phyloP scores from a whole-genome alignment of 352 stramenopile species.

The Elongisporangium senticosum region DNA sequence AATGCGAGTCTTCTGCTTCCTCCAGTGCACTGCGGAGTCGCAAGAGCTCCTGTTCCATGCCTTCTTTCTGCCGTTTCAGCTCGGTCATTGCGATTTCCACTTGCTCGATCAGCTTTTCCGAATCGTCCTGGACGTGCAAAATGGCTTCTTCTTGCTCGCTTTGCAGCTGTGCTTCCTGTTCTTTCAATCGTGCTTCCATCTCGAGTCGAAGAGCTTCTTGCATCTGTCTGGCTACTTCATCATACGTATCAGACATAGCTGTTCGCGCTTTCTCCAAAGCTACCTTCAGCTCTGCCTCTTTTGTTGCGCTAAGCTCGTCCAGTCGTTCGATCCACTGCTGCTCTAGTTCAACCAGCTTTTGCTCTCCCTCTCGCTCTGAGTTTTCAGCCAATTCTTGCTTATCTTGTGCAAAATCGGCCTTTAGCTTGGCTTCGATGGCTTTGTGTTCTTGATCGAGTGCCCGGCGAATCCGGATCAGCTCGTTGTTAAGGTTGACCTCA shows the following conservation, averaged over 20 bases:
- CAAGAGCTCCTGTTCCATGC: conserved; percentile 47
- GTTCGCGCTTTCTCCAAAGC: conserved; percentile 12
- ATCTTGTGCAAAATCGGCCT: conserved; percentile 8
- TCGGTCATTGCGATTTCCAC: conserved; percentile 67
- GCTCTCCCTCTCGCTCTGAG: conserved; percentile 4
- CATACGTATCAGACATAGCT: conserved; percentile 12
- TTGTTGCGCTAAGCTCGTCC: background rate
- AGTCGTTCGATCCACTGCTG: conserved; percentile 21
- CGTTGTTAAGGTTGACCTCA: background rate
- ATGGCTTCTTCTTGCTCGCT: conserved; percentile 73
- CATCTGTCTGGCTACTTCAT: conserved; percentile 22
- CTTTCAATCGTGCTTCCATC: conserved; percentile 28
- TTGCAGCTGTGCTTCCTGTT: conserved; percentile 35
- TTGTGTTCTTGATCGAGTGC: conserved; percentile 10
- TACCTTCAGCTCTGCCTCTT: conserved; percentile 12
- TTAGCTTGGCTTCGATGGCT: conserved; percentile 8
- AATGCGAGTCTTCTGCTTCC: conserved; percentile 70
- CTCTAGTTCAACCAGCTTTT: conserved; percentile 14
- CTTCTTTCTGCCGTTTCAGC: conserved; percentile 71
- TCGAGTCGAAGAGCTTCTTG: conserved; percentile 22
- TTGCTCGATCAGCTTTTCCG: conserved; percentile 70
- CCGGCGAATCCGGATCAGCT: conserved; percentile 2
- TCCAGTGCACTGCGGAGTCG: conserved; percentile 48
- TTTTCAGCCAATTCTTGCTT: conserved; percentile 11
- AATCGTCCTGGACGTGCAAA: conserved; percentile 72